These are phyloP conservation scores for Nakazawaea ishiwadae DNA, from an alignment of 805 yeast species.

Conservation along the genomic window DNA sequence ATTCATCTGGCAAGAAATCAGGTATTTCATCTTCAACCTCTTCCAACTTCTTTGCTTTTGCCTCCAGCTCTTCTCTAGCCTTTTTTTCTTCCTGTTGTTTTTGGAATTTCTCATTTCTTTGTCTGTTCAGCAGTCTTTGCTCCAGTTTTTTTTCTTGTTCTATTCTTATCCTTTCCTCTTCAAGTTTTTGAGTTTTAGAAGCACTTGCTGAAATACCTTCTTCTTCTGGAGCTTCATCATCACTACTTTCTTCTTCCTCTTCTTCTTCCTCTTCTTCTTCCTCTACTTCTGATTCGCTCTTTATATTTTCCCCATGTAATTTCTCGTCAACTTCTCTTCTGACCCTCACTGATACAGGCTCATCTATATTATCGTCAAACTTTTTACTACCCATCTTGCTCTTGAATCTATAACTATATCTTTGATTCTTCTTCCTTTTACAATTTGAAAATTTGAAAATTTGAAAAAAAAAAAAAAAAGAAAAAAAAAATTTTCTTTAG, in stretches of 20 bases:
- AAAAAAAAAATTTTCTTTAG: too few species aligned
- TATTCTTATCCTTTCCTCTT: constrained; percentile 12
- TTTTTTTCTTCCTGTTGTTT: constrained; percentile 29
- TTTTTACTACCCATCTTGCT: constrained; percentile 6
- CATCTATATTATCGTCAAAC: constrained; percentile 3
- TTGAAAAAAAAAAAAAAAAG: too few species aligned
- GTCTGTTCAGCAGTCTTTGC: constrained; percentile 30
- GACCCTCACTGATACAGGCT: constrained; percentile 6
- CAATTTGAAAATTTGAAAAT: too few species aligned
- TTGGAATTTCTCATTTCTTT: constrained; percentile 20
- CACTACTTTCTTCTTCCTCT: constrained; percentile 8
- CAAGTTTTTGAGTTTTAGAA: not conserved
- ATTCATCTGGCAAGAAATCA: constrained; percentile 34
- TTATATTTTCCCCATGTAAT: not conserved
- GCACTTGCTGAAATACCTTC: constrained; percentile 2
- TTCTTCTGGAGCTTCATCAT: constrained; percentile 13
- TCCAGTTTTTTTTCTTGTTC: constrained; percentile 20
- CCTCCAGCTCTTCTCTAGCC: not conserved
- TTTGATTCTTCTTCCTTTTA: not conserved
- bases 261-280: not conserved
- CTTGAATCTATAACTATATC: too few species aligned
- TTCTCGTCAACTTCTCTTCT: not conserved
- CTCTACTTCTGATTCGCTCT: not conserved
- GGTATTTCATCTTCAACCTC: constrained; percentile 21
- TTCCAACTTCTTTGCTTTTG: constrained; percentile 9